phyloP scores from a whole-genome alignment of 1,284 basidiomycete genomes.

The Takashimella koratensis region DNA sequence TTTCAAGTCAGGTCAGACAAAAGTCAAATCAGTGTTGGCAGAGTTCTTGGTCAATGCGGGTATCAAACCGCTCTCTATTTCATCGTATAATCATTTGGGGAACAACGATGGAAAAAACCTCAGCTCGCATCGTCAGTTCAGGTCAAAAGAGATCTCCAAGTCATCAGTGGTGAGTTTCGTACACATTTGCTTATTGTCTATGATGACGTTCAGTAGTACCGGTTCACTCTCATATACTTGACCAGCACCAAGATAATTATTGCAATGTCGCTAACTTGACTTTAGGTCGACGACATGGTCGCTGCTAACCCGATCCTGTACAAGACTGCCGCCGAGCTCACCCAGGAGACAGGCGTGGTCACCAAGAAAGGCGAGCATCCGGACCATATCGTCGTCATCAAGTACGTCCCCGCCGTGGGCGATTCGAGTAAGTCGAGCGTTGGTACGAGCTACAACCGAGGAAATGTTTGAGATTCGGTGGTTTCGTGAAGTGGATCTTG shows the following conservation, averaged over 20 bases:
- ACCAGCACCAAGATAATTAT: too few species aligned
- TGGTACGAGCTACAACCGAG: too few species aligned
- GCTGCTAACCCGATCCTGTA: conserved; percentile 84
- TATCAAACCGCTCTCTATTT: conserved; percentile 95
- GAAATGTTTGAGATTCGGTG: too few species aligned
- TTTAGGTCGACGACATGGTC: conserved; percentile 84
- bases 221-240: not conserved
- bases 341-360: conserved; percentile 55
- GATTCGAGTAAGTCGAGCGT: conserved; percentile 72
- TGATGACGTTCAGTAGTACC: not conserved
- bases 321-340: conserved; percentile 56
- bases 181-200: too few species aligned
- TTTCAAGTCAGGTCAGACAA: conserved; percentile 92
- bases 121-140: conserved; percentile 89
- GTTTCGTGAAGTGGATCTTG: too few species aligned
- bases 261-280: not conserved
- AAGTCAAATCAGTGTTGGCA: conserved; percentile 90
- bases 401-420: conserved; percentile 78
- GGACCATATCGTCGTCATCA: conserved; percentile 95
- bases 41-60: conserved; percentile 99
- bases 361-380: conserved; percentile 67
- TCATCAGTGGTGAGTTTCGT: conserved; percentile 66
- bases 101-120: conserved; percentile 97
- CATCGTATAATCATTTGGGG: conserved; percentile 97
- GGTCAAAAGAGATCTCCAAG: conserved; percentile 97